Evolutionary conservation across 2,329 filamentous ascomycete species (phyloP).

Genomic region (Calcarisporium arbuscula): DNA sequence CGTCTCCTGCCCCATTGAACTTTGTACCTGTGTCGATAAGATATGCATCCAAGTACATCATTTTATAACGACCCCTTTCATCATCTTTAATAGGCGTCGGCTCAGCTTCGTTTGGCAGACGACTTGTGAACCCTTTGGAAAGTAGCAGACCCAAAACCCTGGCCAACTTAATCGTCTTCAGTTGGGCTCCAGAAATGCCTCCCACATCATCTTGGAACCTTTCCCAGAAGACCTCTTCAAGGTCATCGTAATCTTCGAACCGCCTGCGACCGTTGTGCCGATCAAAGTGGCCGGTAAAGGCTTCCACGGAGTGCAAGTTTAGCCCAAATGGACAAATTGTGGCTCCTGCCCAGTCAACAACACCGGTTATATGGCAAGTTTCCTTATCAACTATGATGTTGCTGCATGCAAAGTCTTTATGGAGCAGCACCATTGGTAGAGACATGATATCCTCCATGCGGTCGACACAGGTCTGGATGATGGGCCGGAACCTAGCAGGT

Average conservation of each 20-base stretch:
- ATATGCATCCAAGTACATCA: conserved; percentile 29
- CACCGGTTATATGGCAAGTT: conserved; percentile 29
- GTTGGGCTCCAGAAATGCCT: conserved; percentile 16
- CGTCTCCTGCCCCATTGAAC: no score
- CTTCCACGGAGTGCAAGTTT: conserved; percentile 28
- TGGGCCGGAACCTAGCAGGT: conserved; percentile 25
- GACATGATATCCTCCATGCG: conserved; percentile 26
- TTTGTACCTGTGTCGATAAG: conserved; percentile 27
- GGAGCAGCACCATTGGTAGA: conserved; percentile 32
- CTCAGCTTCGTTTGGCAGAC: conserved; percentile 27
- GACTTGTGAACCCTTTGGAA: conserved; percentile 29
- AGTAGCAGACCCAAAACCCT: conserved; percentile 26
- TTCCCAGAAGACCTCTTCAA: conserved; percentile 26
- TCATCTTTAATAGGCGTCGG: conserved; percentile 29
- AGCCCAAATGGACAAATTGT: conserved; percentile 32
- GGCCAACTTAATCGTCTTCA: conserved; percentile 22
- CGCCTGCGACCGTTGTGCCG: conserved; percentile 25
- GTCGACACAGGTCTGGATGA: conserved; percentile 23
- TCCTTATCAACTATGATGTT: conserved; percentile 33
- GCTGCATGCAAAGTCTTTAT: conserved; percentile 28
- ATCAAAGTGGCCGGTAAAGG: conserved; percentile 27
- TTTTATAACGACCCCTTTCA: conserved; percentile 30
- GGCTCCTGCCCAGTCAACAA: conserved; percentile 36
- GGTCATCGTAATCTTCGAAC: conserved; percentile 24
- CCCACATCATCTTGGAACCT: conserved; percentile 23